Percentiles rank a stretch among this genome's conserved stretches.
Evolutionary conservation across 257 asterid genomes (phyloP).

Genomic region (Rhazya stricta): DNA sequence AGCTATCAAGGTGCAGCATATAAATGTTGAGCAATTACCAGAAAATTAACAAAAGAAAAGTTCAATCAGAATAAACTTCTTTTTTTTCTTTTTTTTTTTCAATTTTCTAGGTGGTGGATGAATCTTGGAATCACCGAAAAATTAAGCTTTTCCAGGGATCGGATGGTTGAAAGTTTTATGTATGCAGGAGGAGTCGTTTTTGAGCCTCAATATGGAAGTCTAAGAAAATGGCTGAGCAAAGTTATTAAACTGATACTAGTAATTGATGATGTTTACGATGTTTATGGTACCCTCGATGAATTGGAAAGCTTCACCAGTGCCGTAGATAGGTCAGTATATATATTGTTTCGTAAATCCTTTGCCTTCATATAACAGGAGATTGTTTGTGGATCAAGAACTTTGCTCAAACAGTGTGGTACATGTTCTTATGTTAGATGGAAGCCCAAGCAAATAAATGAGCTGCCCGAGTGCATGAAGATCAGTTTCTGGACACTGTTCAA

Average conservation of each 20-base stretch:
- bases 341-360: too few species aligned
- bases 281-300: conserved; percentile 37
- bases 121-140: conserved; percentile 31
- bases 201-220: conserved; percentile 39
- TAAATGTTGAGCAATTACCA: not conserved
- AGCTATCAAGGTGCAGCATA: conserved; percentile 45
- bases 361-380: too few species aligned
- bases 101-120: conserved; percentile 47
- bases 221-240: conserved; percentile 51
- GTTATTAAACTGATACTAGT: conserved; percentile 33
- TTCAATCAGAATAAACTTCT: not conserved
- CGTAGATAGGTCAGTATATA: conserved; percentile 44
- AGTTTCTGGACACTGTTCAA: conserved; percentile 39
- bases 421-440: conserved; percentile 46
- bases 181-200: conserved; percentile 53
- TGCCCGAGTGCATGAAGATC: conserved; percentile 44
- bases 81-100: too few species aligned
- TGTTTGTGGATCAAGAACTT: too few species aligned
- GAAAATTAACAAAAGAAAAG: too few species aligned
- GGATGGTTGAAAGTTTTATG: conserved; percentile 49
- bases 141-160: conserved; percentile 44
- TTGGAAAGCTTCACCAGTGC: conserved; percentile 42
- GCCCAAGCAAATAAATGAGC: conserved; percentile 28
- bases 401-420: too few species aligned
- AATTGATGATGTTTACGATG: conserved; percentile 60